phyloP scores from a whole-genome alignment of 768 basidiomycete species.

The Gloeopeniophorella convolvens region DNA sequence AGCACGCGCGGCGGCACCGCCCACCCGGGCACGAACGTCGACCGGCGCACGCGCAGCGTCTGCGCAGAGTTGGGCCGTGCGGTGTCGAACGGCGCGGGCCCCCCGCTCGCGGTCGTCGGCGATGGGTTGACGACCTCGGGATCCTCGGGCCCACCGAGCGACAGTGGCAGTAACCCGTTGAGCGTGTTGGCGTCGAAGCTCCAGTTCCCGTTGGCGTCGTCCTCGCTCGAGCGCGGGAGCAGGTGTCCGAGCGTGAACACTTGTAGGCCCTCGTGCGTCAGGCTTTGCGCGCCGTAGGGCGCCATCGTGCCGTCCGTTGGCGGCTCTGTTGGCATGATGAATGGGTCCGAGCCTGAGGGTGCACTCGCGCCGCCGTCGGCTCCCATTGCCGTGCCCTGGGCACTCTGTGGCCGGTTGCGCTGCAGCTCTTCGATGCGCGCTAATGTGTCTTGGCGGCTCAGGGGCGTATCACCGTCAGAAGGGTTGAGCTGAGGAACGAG shows the following conservation, averaged over 20 bases:
- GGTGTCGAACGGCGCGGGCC: slow-evolving; percentile 18
- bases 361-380: slow-evolving; percentile 16
- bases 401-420: slow-evolving; percentile 20
- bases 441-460: slow-evolving; percentile 41
- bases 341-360: slow-evolving; percentile 13
- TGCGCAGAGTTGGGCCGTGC: slow-evolving; percentile 25
- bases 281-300: slow-evolving; percentile 22
- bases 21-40: slow-evolving; percentile 86
- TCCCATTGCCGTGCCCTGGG: slow-evolving; percentile 10
- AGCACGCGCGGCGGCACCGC: slow-evolving; percentile 86
- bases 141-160: slow-evolving; percentile 3
- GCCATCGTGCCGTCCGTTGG: not conserved
- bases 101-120: not conserved
- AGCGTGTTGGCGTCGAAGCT: slow-evolving; percentile 41
- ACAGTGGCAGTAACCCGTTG: slow-evolving; percentile 18
- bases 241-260: slow-evolving; percentile 79
- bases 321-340: slow-evolving; percentile 4
- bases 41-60: slow-evolving; percentile 63
- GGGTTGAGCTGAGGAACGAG: slow-evolving; percentile 22
- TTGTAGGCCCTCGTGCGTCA: slow-evolving; percentile 58
- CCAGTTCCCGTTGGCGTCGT: slow-evolving; percentile 56
- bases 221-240: slow-evolving; percentile 47
- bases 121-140: not conserved
- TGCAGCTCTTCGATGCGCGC: slow-evolving; percentile 50
- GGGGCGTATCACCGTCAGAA: slow-evolving; percentile 23